Conservation (phyloP, 1,284 basidiomycete species). For the Cystobasidium slooffiae region DNA sequence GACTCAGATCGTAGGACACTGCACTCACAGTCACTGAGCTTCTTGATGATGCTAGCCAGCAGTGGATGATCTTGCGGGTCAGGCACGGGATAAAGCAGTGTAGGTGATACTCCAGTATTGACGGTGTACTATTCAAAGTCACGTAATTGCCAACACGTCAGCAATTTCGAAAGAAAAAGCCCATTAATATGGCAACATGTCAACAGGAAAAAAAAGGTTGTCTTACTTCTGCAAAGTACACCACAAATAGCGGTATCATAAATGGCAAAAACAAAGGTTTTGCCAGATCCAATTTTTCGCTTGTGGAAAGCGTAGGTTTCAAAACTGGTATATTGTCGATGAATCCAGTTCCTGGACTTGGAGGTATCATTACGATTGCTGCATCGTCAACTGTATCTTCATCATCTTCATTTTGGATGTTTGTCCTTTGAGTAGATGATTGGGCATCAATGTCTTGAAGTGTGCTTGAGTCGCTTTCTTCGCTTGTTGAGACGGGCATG, state of each 20-base stretch:
- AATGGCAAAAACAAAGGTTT: constrained; percentile 51
- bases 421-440: not conserved
- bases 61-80: constrained; percentile 65
- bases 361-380: constrained; percentile 7
- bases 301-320: constrained; percentile 39
- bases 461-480: constrained; percentile 58
- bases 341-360: not conserved
- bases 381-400: constrained; percentile 52
- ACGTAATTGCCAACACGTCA: too few species aligned
- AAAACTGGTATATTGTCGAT: constrained; percentile 16
- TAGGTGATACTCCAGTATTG: constrained; percentile 80
- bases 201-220: not conserved
- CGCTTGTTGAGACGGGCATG: constrained; percentile 48
- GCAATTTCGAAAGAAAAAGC: constrained; percentile 4
- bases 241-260: constrained; percentile 56
- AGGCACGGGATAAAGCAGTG: constrained; percentile 86
- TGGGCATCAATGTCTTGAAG: not conserved
- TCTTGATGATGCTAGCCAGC: constrained; percentile 76
- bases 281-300: constrained; percentile 51
- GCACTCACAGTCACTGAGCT: constrained; percentile 71
- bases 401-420: constrained; percentile 50
- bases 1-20: constrained; percentile 61
- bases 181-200: not conserved
- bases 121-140: constrained; percentile 46
- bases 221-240: constrained; percentile 74